Base-by-base conservation (phyloP, 2,329 filamentous ascomycete species). In the Aspergillus latus region DNA sequence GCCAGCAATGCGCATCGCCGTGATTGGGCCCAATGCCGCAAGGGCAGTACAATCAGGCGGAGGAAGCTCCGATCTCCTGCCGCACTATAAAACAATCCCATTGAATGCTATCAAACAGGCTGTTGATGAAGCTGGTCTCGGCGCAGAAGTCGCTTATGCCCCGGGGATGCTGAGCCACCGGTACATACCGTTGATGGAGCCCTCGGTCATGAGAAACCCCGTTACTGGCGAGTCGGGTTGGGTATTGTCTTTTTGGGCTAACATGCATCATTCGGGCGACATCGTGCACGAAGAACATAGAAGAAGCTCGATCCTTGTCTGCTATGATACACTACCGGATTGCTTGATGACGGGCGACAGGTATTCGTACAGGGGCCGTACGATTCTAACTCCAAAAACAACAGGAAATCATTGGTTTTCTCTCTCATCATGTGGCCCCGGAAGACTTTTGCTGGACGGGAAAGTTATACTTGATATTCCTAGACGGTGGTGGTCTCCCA, bases 381-480 rank as follows among this genome's bases (percentile, higher is more conserved):
- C 49, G 15, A 52, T 44, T 29, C 16, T 52, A 9, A 44, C 49
- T 8, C 37, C 49, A 1, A 43, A 43, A 4, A 34, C 49, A 9
- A 44, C 37, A 11, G 39, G 37, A 4, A 43, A 44, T 11, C 39
- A 52, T 36, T 44, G 39, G 37, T 52, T 52, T 16, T 43, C 37
- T 4, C 28, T 52, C 28, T 43, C 37, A 3, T 52, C 37, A 13
- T 44, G 37, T 15, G 49, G 49, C 11, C 37, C 37, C 2, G 49
- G 37, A 5, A 15, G 15, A n/a, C 37, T 52, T 32, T n/a, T 34
- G 37, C 26, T 52, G 7, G 39, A 52, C 7, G 49, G 49, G 3
- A 52, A 52, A 21, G 28, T 43, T 16, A 36, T 52, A 32, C 28
- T 52, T 40, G 49, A 52, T 34, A 43, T 52, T 15, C 37, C 39